Percentiles rank a stretch among this genome's conserved stretches.
These are phyloP conservation scores for Emmonsiellopsis sp. DNA, from an alignment of 2,329 filamentous ascomycete genomes.

Conservation along the genomic window DNA sequence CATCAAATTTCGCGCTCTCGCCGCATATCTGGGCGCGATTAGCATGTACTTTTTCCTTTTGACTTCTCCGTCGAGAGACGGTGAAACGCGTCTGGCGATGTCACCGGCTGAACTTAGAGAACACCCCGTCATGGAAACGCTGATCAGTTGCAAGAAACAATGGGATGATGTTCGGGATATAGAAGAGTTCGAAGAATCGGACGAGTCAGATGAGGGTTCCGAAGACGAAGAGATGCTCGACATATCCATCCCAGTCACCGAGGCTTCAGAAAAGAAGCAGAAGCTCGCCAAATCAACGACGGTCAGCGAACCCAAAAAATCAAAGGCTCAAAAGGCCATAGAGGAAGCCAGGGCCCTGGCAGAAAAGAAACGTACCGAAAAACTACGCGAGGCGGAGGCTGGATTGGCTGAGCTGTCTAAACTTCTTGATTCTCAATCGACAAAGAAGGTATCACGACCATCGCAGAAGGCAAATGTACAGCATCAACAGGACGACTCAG, in stretches of 20 bases:
- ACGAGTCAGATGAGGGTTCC: constrained; percentile 10
- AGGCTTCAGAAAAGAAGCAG: constrained; percentile 2
- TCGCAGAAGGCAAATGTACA: constrained; percentile 18
- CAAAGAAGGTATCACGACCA: constrained; percentile 37
- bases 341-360: constrained; percentile 46
- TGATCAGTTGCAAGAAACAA: constrained; percentile 69
- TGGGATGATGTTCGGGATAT: constrained; percentile 69
- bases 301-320: constrained; percentile 32
- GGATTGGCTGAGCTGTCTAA: constrained; percentile 64
- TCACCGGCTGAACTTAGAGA: constrained; percentile 74
- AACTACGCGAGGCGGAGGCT: constrained; percentile 52
- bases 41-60: constrained; percentile 92
- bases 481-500: constrained; percentile 56
- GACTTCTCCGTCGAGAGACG: constrained; percentile 64
- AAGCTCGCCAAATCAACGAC: constrained; percentile 8
- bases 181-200: constrained; percentile 39
- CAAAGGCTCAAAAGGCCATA: constrained; percentile 41
- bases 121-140: constrained; percentile 79
- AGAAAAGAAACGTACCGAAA: constrained; percentile 46
- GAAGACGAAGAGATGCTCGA: constrained; percentile 13
- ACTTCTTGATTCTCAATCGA: constrained; percentile 41
- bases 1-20: constrained; percentile 69
- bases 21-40: constrained; percentile 77
- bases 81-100: constrained; percentile 50
- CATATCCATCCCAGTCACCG: not conserved